Evolutionary conservation across 768 basidiomycete species (phyloP).

Genomic region (Tulasnella sp.): DNA sequence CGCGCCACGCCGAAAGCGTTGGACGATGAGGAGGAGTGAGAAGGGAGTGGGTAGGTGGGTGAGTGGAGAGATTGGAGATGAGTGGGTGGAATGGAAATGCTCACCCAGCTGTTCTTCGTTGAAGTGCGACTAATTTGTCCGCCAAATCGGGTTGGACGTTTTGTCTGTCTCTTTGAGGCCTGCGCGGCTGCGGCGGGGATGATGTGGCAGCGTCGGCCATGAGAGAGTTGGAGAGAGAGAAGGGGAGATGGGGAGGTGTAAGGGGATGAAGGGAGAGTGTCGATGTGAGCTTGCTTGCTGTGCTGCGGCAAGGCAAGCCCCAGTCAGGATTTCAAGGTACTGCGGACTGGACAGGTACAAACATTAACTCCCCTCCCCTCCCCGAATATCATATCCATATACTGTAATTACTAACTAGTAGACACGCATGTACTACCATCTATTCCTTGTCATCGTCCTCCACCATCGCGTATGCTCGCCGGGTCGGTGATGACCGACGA

Average conservation of each 20-base stretch:
- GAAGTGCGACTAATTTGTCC: slow-evolving; percentile 63
- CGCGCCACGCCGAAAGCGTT: neutral
- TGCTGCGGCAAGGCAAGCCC: slow-evolving; percentile 11
- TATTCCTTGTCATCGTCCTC: neutral
- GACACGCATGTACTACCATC: too few species aligned
- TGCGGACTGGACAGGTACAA: slow-evolving; percentile 1
- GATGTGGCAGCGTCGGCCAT: slow-evolving; percentile 11
- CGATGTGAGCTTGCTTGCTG: slow-evolving; percentile 8
- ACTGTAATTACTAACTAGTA: too few species aligned
- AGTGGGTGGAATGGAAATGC: slow-evolving; percentile 29
- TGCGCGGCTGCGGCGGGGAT: neutral
- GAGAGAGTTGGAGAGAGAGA: neutral
- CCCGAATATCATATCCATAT: neutral
- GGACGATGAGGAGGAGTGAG: slow-evolving; percentile 20
- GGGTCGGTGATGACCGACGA: neutral
- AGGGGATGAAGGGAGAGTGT: slow-evolving; percentile 1
- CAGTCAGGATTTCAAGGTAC: neutral
- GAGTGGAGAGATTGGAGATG: neutral
- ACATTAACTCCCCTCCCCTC: neutral
- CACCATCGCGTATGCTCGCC: neutral
- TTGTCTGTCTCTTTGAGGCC: too few species aligned
- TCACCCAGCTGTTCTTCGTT: slow-evolving; percentile 60
- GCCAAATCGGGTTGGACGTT: slow-evolving; percentile 44
- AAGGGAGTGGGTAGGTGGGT: slow-evolving; percentile 1
- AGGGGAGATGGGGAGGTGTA: neutral